These are phyloP conservation scores for Diaporthe aspalathi DNA, from an alignment of 2,329 filamentous ascomycete species.

Conservation along the genomic window DNA sequence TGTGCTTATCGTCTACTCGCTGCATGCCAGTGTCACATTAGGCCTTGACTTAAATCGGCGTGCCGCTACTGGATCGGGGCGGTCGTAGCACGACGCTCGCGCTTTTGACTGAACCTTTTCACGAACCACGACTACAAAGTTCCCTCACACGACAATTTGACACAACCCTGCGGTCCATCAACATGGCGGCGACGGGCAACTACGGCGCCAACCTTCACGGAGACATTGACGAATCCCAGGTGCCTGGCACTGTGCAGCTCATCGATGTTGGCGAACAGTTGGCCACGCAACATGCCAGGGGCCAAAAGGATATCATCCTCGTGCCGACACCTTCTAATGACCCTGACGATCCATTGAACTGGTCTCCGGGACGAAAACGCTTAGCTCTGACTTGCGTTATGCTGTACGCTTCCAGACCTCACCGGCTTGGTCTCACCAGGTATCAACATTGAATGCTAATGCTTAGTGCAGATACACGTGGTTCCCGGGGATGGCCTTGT, in stretches of 20 bases:
- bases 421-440: background rate
- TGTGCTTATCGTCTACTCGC: constrained; percentile 2
- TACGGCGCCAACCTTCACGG: constrained; percentile 20
- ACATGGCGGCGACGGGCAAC: constrained; percentile 23
- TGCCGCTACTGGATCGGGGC: background rate
- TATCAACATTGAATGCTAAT: background rate
- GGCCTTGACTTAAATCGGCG: constrained; percentile 8
- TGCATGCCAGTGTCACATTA: background rate
- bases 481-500: constrained; percentile 39
- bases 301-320: constrained; percentile 51
- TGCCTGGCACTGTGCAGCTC: constrained; percentile 49
- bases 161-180: background rate
- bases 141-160: background rate
- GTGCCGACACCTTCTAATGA: constrained; percentile 54
- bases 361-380: constrained; percentile 43
- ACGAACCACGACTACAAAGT: background rate
- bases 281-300: constrained; percentile 45
- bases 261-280: constrained; percentile 47
- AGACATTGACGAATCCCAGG: constrained; percentile 42
- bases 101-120: background rate
- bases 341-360: constrained; percentile 56
- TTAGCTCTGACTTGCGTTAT: constrained; percentile 44
- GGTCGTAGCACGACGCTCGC: constrained; percentile 8
- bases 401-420: constrained; percentile 33
- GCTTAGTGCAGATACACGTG: constrained; percentile 39